Conservation (phyloP, 2,329 filamentous ascomycete genomes). For the Macrophomina phaseolina region DNA sequence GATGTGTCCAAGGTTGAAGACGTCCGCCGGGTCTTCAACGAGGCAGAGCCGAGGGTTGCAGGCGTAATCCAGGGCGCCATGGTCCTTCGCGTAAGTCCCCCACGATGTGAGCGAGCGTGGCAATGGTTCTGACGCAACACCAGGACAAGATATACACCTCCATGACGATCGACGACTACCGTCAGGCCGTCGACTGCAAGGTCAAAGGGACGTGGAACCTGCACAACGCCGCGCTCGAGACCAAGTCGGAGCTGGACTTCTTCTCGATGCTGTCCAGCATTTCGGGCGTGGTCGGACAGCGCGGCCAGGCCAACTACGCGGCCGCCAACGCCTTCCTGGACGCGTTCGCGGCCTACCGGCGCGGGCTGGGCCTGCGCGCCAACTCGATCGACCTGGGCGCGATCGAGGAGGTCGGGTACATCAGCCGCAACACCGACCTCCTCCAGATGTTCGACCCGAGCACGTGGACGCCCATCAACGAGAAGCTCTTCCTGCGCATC, state of each 20-base stretch:
- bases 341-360: constrained; percentile 31
- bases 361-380: constrained; percentile 41
- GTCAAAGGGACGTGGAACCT: constrained; percentile 43
- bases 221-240: constrained; percentile 27
- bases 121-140: not conserved
- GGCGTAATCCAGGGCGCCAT: constrained; percentile 43
- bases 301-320: constrained; percentile 32
- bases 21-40: constrained; percentile 24
- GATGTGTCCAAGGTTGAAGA: constrained; percentile 30
- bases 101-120: too few relatives aligned
- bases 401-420: constrained; percentile 36
- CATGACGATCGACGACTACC: constrained; percentile 31
- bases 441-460: not conserved
- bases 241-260: constrained; percentile 31
- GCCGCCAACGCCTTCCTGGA: constrained; percentile 34
- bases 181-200: constrained; percentile 35
- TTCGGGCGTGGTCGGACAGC: constrained; percentile 32
- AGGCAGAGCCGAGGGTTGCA: constrained; percentile 27
- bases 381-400: constrained; percentile 47
- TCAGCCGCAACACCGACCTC: not conserved
- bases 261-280: constrained; percentile 35
- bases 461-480: constrained; percentile 31
- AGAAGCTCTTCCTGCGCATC: constrained; percentile 29
- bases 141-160: constrained; percentile 2
- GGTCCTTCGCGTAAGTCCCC: constrained; percentile 30